Evolutionary conservation across 805 yeast species (phyloP), one percentile per base, ranked within the genome.

Genomic region (Huiozyma naganishii): DNA sequence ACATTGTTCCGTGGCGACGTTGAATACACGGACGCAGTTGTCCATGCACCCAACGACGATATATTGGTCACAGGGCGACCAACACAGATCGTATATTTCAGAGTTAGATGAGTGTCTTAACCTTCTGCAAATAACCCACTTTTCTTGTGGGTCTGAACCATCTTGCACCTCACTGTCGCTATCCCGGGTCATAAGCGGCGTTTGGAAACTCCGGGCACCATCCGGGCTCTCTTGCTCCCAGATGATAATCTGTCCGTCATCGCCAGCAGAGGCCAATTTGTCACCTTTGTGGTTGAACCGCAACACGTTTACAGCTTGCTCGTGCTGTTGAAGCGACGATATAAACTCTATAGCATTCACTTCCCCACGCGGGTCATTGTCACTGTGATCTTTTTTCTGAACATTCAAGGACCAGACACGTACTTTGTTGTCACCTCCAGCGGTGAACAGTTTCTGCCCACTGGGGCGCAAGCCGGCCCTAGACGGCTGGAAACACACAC

Each of bases 361-460:
- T 41, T 57, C 59, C 1, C 38, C 29, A 5, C 36, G 37, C 12
- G 37, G 10, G 10, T 29, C 32, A 6, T 8, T 29, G 23, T 13
- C 39, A 17, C 42, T 41, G 2, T 17, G 23, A 27, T 59, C 54
- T 32, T 54, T 55, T 3, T 54, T 50, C 6, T 47, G 48, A 36
- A 52, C 45, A 42, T 54, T 55, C 47, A 60, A 48, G 43, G 52
- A 51, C 78, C 83, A 72, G 29, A 77, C 64, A 41, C 97, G 70
- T n/a, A 87, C 82, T 52, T 85, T 84, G 58, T 83, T 84, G 62
- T 92, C 98, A 36, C 97, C 97, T 27, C 97, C 97, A 0, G 87
- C 95, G 0, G 97, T 90, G 4, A 81, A 90, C 32, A 90, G 65
- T 41, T 94, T 72, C 57, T 42, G 48, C 29, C 29, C 6, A 27